Evolutionary conservation across 2,329 filamentous ascomycete species (phyloP), one percentile per base, ranked within the genome.

Genomic region (Aspergillus glaucus): DNA sequence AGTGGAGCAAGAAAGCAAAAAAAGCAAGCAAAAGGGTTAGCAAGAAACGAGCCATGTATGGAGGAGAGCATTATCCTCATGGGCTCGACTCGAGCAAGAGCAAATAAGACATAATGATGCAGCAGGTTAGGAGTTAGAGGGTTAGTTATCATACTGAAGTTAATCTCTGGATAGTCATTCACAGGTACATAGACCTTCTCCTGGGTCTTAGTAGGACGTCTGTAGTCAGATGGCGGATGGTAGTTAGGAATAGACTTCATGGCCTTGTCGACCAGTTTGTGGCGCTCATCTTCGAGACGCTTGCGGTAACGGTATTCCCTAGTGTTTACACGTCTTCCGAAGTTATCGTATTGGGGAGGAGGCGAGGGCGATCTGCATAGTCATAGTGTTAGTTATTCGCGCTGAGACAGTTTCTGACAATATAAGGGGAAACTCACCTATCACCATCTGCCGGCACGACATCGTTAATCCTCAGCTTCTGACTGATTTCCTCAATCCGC

Each of bases 101-200:
- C 66, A 71, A 65, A 69, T 62, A 60, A 64, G 52, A 60, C 63
- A 68, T 19, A 37, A 37, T 37, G 17, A 22, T 12, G 10, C 21
- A 21, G 37, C 17, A 40, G 37, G 73, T 87, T 85, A 87, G 84
- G 81, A 79, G 84, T 87, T 86, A 85, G 84, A 90, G 89, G 90
- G 89, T 95, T 95, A 95, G 91, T 86, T 91, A 93, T 92, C 92
- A 92, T 96, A 98, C 93, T 98, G 89, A 98, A 98, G 86, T 98
- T 98, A 85, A 98, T 97, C 75, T 98, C 93, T 80, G 93, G 93
- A 74, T 98, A 98, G 75, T 98, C 93, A 83, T 98, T 98, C 78
- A 98, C 93, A 71, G 93, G 93, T 73, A 98, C 93, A 72, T 98
- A 98, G 87, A 98, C 94, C 81, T 98, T 98, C 81, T 98, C 93